Evolutionary conservation across 2,329 filamentous ascomycete genomes (phyloP).

Genomic region (Hypoxylon sp.): DNA sequence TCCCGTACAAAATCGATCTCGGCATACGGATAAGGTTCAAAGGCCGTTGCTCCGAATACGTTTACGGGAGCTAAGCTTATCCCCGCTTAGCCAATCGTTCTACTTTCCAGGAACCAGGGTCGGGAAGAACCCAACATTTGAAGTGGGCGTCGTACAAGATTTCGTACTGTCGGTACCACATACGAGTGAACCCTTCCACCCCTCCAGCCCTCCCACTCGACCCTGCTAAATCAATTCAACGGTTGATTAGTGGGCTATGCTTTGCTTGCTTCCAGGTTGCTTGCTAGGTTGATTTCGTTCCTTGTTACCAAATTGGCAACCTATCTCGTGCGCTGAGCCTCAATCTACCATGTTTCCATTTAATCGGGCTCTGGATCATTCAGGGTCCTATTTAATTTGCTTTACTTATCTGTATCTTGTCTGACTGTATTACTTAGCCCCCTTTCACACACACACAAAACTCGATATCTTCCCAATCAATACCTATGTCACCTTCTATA

Average conservation of each 20-base stretch:
- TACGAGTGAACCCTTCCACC: not conserved
- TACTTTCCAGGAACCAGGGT: conserved; percentile 5
- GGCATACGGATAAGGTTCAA: conserved; percentile 20
- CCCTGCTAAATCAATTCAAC: conserved; percentile 2
- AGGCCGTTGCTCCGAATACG: conserved; percentile 18
- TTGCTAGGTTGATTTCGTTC: conserved; percentile 6
- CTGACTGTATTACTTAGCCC: conserved; percentile 1
- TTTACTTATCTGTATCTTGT: not conserved
- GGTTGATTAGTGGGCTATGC: conserved; percentile 10
- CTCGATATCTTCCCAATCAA: not conserved
- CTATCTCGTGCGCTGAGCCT: conserved; percentile 25
- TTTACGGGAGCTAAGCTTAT: conserved; percentile 19
- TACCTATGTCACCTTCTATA: not conserved
- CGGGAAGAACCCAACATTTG: conserved; percentile 12
- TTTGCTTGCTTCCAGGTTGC: not conserved
- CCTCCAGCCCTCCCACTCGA: not conserved
- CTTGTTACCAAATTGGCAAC: conserved; percentile 14
- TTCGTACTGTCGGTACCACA: conserved; percentile 3
- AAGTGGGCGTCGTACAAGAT: conserved; percentile 17
- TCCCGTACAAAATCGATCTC: conserved; percentile 1
- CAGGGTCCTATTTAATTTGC: not conserved
- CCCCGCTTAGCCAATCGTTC: conserved; percentile 32
- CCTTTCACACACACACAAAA: not conserved
- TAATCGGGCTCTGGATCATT: not conserved
- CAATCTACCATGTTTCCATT: conserved; percentile 11